Base-by-base conservation (phyloP, 805 yeast species). In the Zygoascus biomembranicola region DNA sequence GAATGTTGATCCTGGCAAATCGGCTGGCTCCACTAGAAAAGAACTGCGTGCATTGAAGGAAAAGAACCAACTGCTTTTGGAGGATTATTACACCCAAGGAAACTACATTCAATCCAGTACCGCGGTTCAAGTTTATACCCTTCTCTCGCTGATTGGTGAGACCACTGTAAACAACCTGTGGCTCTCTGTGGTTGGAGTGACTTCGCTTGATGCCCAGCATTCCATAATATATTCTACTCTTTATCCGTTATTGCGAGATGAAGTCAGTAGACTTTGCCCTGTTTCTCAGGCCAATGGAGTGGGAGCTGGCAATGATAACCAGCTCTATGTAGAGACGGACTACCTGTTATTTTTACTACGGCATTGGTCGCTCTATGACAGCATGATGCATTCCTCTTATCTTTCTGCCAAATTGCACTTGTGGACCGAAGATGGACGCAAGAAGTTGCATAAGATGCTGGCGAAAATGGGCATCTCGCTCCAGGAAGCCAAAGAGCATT, bases 401-500 rank as follows among this genome's bases (percentile, higher is more conserved):
- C 90, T 92, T 35, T 88, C 90, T 63, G 86, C 98, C 11, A 87
- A 90, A 65, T 72, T 94, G 53, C 82, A 82, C 53, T 72, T 94
- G 41, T 94, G 97, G 94, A 85, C 90, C 32, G 96, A 88, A 63
- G 90, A 86, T 54, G 99, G 99, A 5, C 79, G 84, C 59, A 89
- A 87, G 64, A 79, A 82, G 59, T 72, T 94, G 50, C 95, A 90
- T 65, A 89, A 90, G 61, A 77, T 94, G 79, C 88, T 94, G 71
- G 99, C 99, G 1, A 80, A 86, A 61, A 94, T 95, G 97, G 99
- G 99, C 8, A 85, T 94, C 5, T 84, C 97, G 0, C 73, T 94
- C 48, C 84, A 81, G 5, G 83, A 85, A n/a, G 94, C 98, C 0
- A 85, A 84, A 63, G 96, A 94, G 67, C 82, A 82, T 53, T 94